Conservation (phyloP, 2,329 filamentous ascomycete genomes). For the Fusarium nodosum region DNA sequence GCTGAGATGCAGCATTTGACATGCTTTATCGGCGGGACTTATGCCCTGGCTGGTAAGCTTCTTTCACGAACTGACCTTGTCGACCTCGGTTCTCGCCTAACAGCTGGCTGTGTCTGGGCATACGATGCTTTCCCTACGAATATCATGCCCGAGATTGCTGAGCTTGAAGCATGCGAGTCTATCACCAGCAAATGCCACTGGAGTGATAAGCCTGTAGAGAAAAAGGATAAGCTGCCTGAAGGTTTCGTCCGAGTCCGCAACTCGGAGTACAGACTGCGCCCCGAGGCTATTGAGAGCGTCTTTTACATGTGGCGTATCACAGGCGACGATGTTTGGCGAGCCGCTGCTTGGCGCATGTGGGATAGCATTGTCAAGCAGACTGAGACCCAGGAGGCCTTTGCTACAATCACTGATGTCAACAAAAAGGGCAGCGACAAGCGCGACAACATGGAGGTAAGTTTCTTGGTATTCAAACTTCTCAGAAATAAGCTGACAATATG, state of each 20-base stretch:
- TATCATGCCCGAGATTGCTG: conserved; percentile 67
- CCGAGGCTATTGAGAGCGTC: conserved; percentile 67
- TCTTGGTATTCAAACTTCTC: background rate
- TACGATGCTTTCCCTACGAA: conserved; percentile 64
- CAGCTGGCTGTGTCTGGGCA: conserved; percentile 68
- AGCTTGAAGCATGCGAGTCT: conserved; percentile 55
- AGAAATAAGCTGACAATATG: conserved; percentile 29
- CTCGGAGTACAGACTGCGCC: conserved; percentile 60
- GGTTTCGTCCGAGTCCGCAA: conserved; percentile 71
- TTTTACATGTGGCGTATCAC: conserved; percentile 67
- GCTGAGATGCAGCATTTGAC: conserved; percentile 69
- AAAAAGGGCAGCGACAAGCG: conserved; percentile 52
- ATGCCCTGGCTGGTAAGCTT: conserved; percentile 74
- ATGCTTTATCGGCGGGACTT: conserved; percentile 80
- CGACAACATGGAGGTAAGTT: conserved; percentile 73
- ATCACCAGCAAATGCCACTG: conserved; percentile 56
- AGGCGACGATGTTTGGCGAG: conserved; percentile 59
- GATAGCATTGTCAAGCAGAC: conserved; percentile 58
- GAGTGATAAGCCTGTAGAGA: conserved; percentile 46
- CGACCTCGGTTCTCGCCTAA: conserved; percentile 61
- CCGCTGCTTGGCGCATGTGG: conserved; percentile 65
- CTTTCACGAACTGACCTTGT: conserved; percentile 65
- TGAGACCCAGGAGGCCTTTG: conserved; percentile 60
- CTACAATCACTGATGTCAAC: conserved; percentile 57
- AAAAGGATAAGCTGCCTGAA: conserved; percentile 54